These are phyloP conservation scores for Pseudogymnoascus sp. DNA, from an alignment of 2,329 filamentous ascomycete genomes.

Conservation along the genomic window DNA sequence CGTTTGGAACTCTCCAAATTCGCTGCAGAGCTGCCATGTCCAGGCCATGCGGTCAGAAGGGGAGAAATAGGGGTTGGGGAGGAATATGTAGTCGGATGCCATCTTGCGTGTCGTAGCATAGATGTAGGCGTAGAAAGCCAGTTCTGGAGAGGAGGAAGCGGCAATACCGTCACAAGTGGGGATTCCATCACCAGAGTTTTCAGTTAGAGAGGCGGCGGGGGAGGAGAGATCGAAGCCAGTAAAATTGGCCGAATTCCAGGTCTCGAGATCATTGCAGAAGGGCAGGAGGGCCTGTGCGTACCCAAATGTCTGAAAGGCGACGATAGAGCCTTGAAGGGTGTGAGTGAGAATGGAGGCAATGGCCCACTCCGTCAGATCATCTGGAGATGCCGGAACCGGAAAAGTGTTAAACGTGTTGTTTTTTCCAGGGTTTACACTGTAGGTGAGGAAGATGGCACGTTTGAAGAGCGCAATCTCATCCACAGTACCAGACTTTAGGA, in stretches of 20 bases:
- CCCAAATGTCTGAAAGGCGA: not conserved
- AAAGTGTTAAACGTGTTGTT: not conserved
- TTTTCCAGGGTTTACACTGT: not conserved
- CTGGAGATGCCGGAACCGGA: not conserved
- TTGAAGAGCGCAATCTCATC: constrained; percentile 12
- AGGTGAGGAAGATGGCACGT: constrained; percentile 11
- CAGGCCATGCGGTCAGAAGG: not conserved
- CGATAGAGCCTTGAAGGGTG: not conserved
- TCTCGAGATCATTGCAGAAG: not conserved
- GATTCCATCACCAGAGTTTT: not conserved
- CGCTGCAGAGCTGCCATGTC: not conserved
- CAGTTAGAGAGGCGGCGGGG: not conserved
- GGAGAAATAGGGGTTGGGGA: not conserved
- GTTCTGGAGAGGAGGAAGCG: not conserved
- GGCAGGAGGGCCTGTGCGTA: not conserved
- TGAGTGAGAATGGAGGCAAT: not conserved
- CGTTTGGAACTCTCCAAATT: not conserved
- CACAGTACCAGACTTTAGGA: constrained; percentile 10
- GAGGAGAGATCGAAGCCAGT: not conserved
- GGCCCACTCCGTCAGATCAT: not conserved
- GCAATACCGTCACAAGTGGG: not conserved
- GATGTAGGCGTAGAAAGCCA: not conserved
- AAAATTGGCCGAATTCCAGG: not conserved
- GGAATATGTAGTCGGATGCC: not conserved
- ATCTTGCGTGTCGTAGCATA: not conserved